Conservation (phyloP, 371 early-diverging fungal species). For the Apophysomyces elegans region DNA sequence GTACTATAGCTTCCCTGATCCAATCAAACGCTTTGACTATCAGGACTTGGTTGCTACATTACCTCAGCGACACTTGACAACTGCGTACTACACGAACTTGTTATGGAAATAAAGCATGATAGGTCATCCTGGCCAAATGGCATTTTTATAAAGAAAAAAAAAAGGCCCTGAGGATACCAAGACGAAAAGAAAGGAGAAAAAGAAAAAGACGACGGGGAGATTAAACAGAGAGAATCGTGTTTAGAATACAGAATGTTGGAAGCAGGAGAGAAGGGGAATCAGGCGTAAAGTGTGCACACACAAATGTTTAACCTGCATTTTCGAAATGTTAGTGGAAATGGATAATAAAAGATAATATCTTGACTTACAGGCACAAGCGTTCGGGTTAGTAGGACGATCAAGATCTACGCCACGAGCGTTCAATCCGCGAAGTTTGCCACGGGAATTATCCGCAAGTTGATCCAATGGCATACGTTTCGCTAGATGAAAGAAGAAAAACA, state of each 20-base stretch:
- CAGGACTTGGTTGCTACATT: too few relatives aligned
- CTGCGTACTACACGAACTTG: not conserved
- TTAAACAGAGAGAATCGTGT: constrained; percentile 2
- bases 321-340: not conserved
- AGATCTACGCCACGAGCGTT: constrained; percentile 48
- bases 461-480: constrained; percentile 54
- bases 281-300: not conserved
- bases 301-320: not conserved
- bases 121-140: constrained; percentile 3
- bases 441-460: constrained; percentile 48
- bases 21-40: too few relatives aligned
- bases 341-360: not conserved
- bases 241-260: not conserved
- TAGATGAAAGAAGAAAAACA: not conserved
- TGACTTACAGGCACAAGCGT: constrained; percentile 57
- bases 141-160: not conserved
- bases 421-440: constrained; percentile 40
- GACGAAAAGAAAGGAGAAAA: not conserved
- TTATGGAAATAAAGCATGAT: constrained; percentile 9
- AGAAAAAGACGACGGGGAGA: constrained; percentile 1
- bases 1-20: too few relatives aligned
- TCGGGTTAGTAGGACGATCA: constrained; percentile 38
- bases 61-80: not conserved
- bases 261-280: not conserved
- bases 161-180: not conserved